phyloP scores from a whole-genome alignment of 2,329 filamentous ascomycete species.

The Coniosporium tulheliwenetii region DNA sequence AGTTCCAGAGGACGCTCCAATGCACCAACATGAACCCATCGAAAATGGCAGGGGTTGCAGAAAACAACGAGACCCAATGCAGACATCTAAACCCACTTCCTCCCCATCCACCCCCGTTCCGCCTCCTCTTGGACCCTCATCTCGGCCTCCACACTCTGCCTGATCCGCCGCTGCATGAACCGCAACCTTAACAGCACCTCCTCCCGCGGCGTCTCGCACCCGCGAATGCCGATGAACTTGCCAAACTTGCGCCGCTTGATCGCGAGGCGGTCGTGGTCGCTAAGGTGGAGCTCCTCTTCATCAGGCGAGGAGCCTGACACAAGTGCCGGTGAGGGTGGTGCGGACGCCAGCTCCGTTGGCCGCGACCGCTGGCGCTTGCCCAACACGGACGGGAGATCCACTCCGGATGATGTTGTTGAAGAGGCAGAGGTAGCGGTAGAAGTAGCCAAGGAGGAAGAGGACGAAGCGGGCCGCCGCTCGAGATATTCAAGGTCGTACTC shows the following conservation, averaged over 20 bases:
- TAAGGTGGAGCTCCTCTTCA: neutral
- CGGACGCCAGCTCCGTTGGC: neutral
- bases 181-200: conserved; percentile 22
- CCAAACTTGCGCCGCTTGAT: conserved; percentile 57
- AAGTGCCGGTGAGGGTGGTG: neutral
- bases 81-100: too few species aligned
- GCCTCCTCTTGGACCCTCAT: conserved; percentile 3
- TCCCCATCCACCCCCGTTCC: conserved; percentile 5
- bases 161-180: conserved; percentile 12
- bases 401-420: too few species aligned
- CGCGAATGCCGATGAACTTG: conserved; percentile 56
- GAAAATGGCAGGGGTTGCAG: too few species aligned
- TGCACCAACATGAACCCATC: too few species aligned
- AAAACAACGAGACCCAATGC: too few species aligned
- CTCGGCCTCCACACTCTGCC: conserved; percentile 8
- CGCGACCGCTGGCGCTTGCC: conserved; percentile 4
- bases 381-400: too few species aligned
- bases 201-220: conserved; percentile 38
- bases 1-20: too few species aligned
- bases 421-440: too few species aligned
- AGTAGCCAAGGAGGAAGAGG: too few species aligned
- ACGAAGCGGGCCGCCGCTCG: conserved; percentile 1
- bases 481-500: conserved; percentile 37
- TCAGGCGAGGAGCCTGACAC: too few species aligned
- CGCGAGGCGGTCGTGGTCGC: conserved; percentile 18